Evolutionary conservation across 768 basidiomycete species (phyloP).

Genomic region (Lentinula sp.): DNA sequence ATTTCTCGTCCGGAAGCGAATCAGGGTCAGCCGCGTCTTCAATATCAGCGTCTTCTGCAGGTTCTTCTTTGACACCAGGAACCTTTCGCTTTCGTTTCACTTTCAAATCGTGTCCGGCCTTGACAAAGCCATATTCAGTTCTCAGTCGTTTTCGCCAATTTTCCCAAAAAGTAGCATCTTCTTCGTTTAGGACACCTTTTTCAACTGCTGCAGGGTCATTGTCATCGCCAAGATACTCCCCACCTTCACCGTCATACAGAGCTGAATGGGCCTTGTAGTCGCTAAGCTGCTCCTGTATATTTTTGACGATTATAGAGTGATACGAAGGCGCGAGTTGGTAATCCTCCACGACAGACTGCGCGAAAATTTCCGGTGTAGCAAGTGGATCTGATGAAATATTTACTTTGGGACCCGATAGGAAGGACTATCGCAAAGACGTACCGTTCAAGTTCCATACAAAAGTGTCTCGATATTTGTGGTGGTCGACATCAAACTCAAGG

Average conservation of each 20-base stretch:
- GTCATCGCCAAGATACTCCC: constrained; percentile 19
- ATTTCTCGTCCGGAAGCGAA: constrained; percentile 26
- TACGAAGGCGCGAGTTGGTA: constrained; percentile 68
- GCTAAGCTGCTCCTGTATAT: constrained; percentile 84
- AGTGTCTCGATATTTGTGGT: constrained; percentile 90
- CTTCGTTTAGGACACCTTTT: constrained; percentile 43
- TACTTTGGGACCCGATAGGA: background rate
- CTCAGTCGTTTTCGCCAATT: constrained; percentile 58
- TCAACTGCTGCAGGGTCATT: constrained; percentile 12
- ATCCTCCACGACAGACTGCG: constrained; percentile 87
- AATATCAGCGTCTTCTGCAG: constrained; percentile 17
- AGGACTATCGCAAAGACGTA: constrained; percentile 28
- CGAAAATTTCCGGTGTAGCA: constrained; percentile 86
- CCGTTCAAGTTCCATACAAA: constrained; percentile 97
- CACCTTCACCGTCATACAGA: constrained; percentile 44
- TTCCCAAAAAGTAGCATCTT: constrained; percentile 60
- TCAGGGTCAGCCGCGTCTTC: constrained; percentile 10
- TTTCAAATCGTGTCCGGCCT: constrained; percentile 22
- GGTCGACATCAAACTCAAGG: constrained; percentile 95
- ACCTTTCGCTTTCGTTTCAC: constrained; percentile 38
- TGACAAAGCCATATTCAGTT: constrained; percentile 26
- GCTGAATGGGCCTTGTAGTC: constrained; percentile 70
- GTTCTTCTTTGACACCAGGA: constrained; percentile 16
- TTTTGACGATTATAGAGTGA: constrained; percentile 63
- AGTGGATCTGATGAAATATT: constrained; percentile 57